Evolutionary conservation across 108 stramenopile species (phyloP).

Genomic region (Nitzschia sp.): DNA sequence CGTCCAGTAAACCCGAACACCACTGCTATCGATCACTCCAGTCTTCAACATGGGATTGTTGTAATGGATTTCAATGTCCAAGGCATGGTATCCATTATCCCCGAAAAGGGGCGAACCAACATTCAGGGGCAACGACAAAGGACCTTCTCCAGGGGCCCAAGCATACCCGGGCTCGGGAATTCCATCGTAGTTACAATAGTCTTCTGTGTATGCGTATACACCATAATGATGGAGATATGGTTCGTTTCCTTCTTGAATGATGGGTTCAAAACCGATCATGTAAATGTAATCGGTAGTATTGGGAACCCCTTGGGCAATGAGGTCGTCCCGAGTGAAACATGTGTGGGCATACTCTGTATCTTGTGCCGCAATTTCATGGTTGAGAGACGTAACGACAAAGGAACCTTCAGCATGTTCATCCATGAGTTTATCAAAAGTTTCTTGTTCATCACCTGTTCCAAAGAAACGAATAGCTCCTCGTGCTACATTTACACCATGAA

Average conservation of each 20-base stretch:
- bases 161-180: conserved; percentile 19
- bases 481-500: conserved; percentile 47
- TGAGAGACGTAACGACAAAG: conserved; percentile 30
- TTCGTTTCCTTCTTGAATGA: conserved; percentile 26
- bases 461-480: conserved; percentile 45
- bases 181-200: not conserved
- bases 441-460: conserved; percentile 15
- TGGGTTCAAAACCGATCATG: conserved; percentile 36
- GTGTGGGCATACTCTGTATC: conserved; percentile 48
- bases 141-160: conserved; percentile 54
- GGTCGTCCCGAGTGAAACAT: conserved; percentile 41
- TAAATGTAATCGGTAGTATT: conserved; percentile 16
- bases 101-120: conserved; percentile 46
- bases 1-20: conserved; percentile 51
- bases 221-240: conserved; percentile 49
- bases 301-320: conserved; percentile 35
- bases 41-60: conserved; percentile 43
- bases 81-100: conserved; percentile 31
- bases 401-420: conserved; percentile 31
- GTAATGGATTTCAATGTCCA: conserved; percentile 47
- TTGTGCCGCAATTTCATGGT: conserved; percentile 31
- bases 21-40: conserved; percentile 47
- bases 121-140: conserved; percentile 35
- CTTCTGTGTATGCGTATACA: conserved; percentile 7
- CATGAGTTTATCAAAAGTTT: conserved; percentile 26